Percentiles rank a stretch among this genome's conserved stretches.
Evolutionary conservation across 208 protist genomes (phyloP).

Genomic region (Leishmania amazonensis): DNA sequence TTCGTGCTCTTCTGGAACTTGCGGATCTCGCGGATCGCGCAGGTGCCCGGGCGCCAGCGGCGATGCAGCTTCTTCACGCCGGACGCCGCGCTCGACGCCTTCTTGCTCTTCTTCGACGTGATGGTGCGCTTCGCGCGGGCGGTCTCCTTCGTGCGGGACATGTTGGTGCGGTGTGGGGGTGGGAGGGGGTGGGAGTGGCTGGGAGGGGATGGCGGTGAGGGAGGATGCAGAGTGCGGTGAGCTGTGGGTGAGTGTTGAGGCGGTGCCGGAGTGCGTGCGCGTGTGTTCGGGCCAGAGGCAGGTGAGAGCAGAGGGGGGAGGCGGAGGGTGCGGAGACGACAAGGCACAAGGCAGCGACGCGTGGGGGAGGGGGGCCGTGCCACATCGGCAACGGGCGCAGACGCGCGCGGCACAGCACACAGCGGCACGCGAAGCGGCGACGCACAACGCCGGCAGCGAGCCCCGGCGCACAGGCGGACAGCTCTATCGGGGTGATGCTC

Average conservation of each 20-base stretch:
- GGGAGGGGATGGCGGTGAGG: background rate
- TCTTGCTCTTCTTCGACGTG: slow-evolving; percentile 97
- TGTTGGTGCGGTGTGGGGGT: slow-evolving; percentile 47
- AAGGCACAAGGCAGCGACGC: background rate
- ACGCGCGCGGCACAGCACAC: background rate
- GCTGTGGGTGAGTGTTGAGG: background rate
- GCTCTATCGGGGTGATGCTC: too few species aligned
- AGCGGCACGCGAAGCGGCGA: background rate
- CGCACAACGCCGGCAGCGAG: background rate
- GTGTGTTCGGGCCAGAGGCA: background rate
- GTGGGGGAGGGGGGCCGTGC: background rate
- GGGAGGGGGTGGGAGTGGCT: background rate
- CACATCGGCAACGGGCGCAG: too few species aligned
- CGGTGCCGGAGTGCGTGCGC: background rate
- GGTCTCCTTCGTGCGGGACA: slow-evolving; percentile 98
- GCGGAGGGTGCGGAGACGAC: background rate
- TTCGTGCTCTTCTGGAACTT: slow-evolving; percentile 82
- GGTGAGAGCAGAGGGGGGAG: background rate
- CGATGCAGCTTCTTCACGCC: slow-evolving; percentile 95
- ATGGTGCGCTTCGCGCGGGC: slow-evolving; percentile 96
- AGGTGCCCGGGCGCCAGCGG: slow-evolving; percentile 22
- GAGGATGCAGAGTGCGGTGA: background rate
- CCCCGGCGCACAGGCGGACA: background rate
- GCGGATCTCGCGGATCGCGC: slow-evolving; percentile 3
- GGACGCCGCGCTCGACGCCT: slow-evolving; percentile 94